A percentile compares a stretch with the other conserved stretches of the same genome.
phyloP scores from a whole-genome alignment of 2,329 filamentous ascomycete genomes.

The Aspergillus phoenicis region DNA sequence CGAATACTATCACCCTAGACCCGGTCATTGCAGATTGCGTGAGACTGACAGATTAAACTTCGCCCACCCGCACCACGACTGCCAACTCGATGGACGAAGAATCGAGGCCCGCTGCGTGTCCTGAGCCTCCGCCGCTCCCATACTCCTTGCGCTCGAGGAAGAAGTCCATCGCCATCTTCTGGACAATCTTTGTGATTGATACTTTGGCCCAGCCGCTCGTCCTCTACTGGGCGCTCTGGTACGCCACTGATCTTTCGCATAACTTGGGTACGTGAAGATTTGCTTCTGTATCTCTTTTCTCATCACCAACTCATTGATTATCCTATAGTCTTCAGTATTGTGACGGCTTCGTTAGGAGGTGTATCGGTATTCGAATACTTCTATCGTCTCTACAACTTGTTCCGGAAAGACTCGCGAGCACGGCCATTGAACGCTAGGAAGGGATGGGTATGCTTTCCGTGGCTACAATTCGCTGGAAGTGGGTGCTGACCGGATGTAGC shows the following conservation, averaged over 20 bases:
- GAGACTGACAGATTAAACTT: background rate
- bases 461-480: background rate
- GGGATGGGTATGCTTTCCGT: slow-evolving; percentile 41
- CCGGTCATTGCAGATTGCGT: slow-evolving; percentile 14
- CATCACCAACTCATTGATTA: background rate
- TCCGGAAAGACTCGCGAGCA: slow-evolving; percentile 39
- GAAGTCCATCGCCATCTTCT: slow-evolving; percentile 60
- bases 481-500: slow-evolving; percentile 27
- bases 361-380: slow-evolving; percentile 49
- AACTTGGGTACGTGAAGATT: slow-evolving; percentile 40
- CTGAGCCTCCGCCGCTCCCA: slow-evolving; percentile 54
- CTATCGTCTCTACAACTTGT: slow-evolving; percentile 44
- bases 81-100: slow-evolving; percentile 38
- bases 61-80: slow-evolving; percentile 14
- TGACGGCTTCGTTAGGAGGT: slow-evolving; percentile 44
- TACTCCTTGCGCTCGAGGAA: slow-evolving; percentile 59
- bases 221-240: slow-evolving; percentile 65
- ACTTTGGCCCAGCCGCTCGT: slow-evolving; percentile 60
- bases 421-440: slow-evolving; percentile 46
- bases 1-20: slow-evolving; percentile 8
- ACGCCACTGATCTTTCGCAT: slow-evolving; percentile 53
- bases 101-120: slow-evolving; percentile 22
- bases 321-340: slow-evolving; percentile 45
- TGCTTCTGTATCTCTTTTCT: background rate
- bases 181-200: slow-evolving; percentile 62